These are phyloP conservation scores for Luzula sylvatica DNA, from an alignment of 176 grass and related monocot species.

Conservation along the genomic window DNA sequence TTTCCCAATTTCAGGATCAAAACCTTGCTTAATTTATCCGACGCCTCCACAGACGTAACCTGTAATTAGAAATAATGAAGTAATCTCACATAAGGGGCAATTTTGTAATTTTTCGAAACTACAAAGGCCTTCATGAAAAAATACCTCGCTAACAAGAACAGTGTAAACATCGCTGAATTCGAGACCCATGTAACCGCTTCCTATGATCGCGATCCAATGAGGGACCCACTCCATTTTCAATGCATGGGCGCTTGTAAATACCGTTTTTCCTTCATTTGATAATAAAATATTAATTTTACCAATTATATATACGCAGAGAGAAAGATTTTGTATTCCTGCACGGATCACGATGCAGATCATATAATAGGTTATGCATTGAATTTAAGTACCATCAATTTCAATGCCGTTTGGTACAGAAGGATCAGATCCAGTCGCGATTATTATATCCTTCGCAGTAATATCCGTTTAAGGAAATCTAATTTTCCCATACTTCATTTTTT, in stretches of 20 bases:
- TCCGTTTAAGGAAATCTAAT: slow-evolving; percentile 68
- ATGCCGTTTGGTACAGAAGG: slow-evolving; percentile 98
- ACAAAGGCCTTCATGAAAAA: no score
- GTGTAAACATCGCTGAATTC: slow-evolving; percentile 98
- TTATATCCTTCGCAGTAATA: slow-evolving; percentile 74
- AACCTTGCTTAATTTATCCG: slow-evolving; percentile 92
- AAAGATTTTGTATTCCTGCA: no score
- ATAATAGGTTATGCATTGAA: no score
- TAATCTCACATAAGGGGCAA: no score
- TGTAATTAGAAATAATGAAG: slow-evolving; percentile 1
- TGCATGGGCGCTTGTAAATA: slow-evolving; percentile 91
- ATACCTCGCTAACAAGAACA: slow-evolving; percentile 89
- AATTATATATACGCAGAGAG: no score
- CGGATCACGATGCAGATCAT: no score
- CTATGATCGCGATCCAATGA: slow-evolving; percentile 95
- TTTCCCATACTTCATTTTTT: slow-evolving; percentile 77
- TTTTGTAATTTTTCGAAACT: no score
- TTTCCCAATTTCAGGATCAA: slow-evolving; percentile 94
- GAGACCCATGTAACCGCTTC: slow-evolving; percentile 98
- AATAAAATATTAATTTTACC: slow-evolving; percentile 8
- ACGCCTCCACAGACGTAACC: slow-evolving; percentile 93
- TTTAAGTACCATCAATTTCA: slow-evolving; percentile 88
- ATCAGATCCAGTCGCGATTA: slow-evolving; percentile 88
- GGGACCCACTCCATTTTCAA: slow-evolving; percentile 85
- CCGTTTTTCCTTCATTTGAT: slow-evolving; percentile 61